Evolutionary conservation across 331 rosid genomes (phyloP).

Genomic region (Acacia concinna): DNA sequence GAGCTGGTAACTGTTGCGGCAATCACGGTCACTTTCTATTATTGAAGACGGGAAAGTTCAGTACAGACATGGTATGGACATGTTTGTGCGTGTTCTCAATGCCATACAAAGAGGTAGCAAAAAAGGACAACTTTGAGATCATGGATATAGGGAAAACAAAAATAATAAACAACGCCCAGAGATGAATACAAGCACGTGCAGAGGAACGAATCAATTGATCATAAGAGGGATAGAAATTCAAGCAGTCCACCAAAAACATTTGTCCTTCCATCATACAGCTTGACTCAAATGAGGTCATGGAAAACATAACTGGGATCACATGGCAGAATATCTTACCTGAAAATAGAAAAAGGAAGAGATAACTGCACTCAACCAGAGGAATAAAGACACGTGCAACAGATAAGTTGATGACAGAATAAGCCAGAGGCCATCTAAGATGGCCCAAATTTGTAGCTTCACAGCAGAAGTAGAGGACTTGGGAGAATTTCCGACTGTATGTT

Average conservation of each 20-base stretch:
- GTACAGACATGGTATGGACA: slow-evolving; percentile 16
- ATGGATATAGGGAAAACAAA: background rate
- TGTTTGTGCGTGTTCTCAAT: background rate
- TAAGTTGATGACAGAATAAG: slow-evolving; percentile 86
- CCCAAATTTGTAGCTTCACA: slow-evolving; percentile 65
- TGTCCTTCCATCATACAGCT: background rate
- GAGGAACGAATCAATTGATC: background rate
- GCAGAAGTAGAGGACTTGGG: slow-evolving; percentile 49
- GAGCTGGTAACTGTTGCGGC: slow-evolving; percentile 80
- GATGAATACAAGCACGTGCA: background rate
- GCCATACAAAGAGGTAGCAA: slow-evolving; percentile 17
- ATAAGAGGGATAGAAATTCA: background rate
- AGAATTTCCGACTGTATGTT: slow-evolving; percentile 41
- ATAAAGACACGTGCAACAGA: slow-evolving; percentile 68
- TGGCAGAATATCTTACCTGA: slow-evolving; percentile 48
- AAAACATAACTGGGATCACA: background rate
- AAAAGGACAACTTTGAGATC: background rate
- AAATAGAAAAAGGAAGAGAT: slow-evolving; percentile 95
- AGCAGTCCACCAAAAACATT: background rate
- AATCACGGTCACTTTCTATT: slow-evolving; percentile 85
- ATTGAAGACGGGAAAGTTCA: slow-evolving; percentile 34
- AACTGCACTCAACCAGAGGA: slow-evolving; percentile 93
- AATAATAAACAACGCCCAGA: background rate
- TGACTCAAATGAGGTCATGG: background rate
- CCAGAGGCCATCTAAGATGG: slow-evolving; percentile 80